Evolutionary conservation across 2,329 filamentous ascomycete species (phyloP), one percentile per base, ranked within the genome.

Genomic region (Leptographium lundbergii): DNA sequence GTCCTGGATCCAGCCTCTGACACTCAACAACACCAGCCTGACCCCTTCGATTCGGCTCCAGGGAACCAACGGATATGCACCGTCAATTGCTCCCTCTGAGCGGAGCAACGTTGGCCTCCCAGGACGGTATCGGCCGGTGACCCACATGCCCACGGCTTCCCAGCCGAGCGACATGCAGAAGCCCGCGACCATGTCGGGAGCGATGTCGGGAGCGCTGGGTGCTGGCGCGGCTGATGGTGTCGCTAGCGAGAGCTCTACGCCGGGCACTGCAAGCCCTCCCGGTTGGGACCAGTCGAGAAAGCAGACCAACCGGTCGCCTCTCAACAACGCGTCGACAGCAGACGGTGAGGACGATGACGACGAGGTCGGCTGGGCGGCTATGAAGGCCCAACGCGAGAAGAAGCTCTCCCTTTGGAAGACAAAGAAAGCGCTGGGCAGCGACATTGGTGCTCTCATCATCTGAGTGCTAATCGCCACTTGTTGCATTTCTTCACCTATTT

Each of bases 31-130:
- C 4, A 64, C 69, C 22, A 71, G 73, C 7, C 81, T 77, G 64
- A 71, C 78, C 19, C 78, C 79, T 4, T 81, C 80, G 14, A 75
- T 81, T 56, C 72, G 71, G 59, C 65, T 71, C 58, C 76, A 73
- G 71, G 81, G 75, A 54, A 71, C 72, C 45, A 63, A 63, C 57
- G 84, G 82, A 10, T 97, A 97, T 72, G 81, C 91, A 1, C 85
- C 91, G 1, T 97, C 92, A 0, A 95, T 99, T 65, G 92, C 94
- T 2, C 94, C 94, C 1, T 96, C 90, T 6, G 94, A 97, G 74
- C 87, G 94, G 62, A 97, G 91, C 77, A 97, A 95, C 70, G 77
- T 96, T 62, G 94, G 94, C 19, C 80, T 95, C 57, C 91, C 94
- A 10, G 86, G 89, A 36, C 85, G 94, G 52, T 99, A 99, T 73